Conservation (phyloP, 2,329 filamentous ascomycete genomes). For the Chrysoporthe austroafricana region DNA sequence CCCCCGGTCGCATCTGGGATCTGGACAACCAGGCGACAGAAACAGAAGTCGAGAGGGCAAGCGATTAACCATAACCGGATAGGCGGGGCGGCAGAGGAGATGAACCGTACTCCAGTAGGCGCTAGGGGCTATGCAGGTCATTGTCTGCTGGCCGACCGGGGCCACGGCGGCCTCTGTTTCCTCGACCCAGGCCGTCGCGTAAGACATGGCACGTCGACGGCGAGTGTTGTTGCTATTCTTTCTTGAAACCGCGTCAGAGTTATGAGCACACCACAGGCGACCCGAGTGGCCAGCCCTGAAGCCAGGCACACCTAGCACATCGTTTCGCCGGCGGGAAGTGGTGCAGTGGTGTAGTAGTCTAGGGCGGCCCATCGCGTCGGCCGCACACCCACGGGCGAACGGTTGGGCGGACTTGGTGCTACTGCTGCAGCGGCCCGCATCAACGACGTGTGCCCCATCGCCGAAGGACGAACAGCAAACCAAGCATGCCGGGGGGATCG, state of each 20-base stretch:
- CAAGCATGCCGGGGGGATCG: conserved; percentile 6
- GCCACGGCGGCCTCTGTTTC: conserved; percentile 6
- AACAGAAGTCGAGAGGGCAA: conserved; percentile 13
- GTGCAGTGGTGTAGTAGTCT: conserved; percentile 15
- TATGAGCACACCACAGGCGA: conserved; percentile 31
- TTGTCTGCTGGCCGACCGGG: conserved; percentile 14
- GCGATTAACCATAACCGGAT: conserved; percentile 17
- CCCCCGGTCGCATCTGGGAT: conserved; percentile 17
- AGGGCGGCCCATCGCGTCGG: conserved; percentile 26
- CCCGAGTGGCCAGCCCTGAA: conserved; percentile 25
- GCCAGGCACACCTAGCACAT: conserved; percentile 21
- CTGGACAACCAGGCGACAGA: conserved; percentile 16
- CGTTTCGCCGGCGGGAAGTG: conserved; percentile 9
- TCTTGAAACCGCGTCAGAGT: conserved; percentile 34
- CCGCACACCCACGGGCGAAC: conserved; percentile 21
- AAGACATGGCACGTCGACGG: conserved; percentile 12
- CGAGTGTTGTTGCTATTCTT: conserved; percentile 33
- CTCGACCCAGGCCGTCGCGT: conserved; percentile 19
- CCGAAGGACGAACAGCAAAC: conserved; percentile 14
- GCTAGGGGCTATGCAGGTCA: conserved; percentile 20
- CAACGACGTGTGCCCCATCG: conserved; percentile 22
- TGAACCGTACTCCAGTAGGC: conserved; percentile 7
- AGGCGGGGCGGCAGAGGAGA: conserved; percentile 14
- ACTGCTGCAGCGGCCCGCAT: conserved; percentile 26
- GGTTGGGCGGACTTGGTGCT: not conserved